Evolutionary conservation across 139 green algal genomes (phyloP), one percentile per base, ranked within the genome.

Genomic region (Zygnema cylindricum): DNA sequence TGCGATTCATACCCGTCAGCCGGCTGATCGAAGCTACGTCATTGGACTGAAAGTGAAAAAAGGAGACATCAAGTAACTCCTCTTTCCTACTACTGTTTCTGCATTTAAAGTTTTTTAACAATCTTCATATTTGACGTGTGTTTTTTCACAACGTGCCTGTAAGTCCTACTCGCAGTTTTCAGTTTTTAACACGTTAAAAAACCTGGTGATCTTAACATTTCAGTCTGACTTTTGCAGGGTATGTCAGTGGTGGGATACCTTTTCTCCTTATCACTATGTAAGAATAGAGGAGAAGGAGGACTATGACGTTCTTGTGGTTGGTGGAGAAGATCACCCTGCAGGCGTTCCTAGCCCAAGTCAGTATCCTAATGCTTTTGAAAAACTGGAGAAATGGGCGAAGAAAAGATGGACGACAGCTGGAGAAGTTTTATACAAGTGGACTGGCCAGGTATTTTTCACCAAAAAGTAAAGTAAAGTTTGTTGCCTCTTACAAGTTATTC

Each of bases 231-330:
- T 73, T 11, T 90, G 30, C 84, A 90, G 85, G 23, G 76, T 86
- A 0, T 94, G 92, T 23, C 75, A 94, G 43, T 96, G 91, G 88
- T 96, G 94, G 94, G 84, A 89, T 77, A 96, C 94, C 0, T 94
- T 86, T n/a, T 84, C 82, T n/a, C 82, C 82, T 43, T 87, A 87
- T 71, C 82, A 87, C 82, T 87, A 96, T 82, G 69, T 95, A 0
- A 89, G 94, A 33, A 76, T 92, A 36, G 91, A 92, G 16, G 69
- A 92, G 1, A 85, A 77, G 33, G 43, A 42, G 30, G 57, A 32
- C 22, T 40, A 30, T 42, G 87, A 96, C 43, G 86, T 94, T 21
- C 81, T 95, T 30, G 63, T 96, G 22, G 89, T 96, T 1, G 89
- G 93, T 7, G 93, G 94, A 83, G 82, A 75, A 79, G 33, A 83